Conservation (phyloP, 129 eudicot species). For the Flaveria sonorensis region DNA sequence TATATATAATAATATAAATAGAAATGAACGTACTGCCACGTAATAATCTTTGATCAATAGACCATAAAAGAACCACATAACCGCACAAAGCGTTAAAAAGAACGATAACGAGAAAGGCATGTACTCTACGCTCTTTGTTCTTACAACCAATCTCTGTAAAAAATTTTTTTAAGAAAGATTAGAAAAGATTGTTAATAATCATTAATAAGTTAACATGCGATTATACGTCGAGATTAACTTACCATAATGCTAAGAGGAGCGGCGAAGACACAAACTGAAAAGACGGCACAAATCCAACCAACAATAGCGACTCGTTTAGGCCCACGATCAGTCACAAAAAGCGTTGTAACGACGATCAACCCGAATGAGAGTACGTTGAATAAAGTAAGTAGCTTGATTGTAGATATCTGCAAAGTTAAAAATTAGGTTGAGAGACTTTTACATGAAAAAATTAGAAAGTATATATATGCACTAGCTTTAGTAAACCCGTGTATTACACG, state of each 20-base stretch:
- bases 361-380: constrained; percentile 52
- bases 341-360: constrained; percentile 41
- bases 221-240: constrained; percentile 1
- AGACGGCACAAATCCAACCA: constrained; percentile 81
- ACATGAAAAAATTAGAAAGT: neutral
- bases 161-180: neutral
- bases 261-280: constrained; percentile 71
- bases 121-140: constrained; percentile 72
- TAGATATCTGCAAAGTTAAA: constrained; percentile 40
- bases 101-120: constrained; percentile 72
- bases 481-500: no score
- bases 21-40: constrained; percentile 60
- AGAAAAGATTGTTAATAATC: neutral
- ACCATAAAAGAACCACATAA: constrained; percentile 78
- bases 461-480: no score
- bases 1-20: neutral
- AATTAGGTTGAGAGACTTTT: neutral
- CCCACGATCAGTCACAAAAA: neutral
- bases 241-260: constrained; percentile 93
- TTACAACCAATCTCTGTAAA: constrained; percentile 77
- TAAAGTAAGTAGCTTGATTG: constrained; percentile 44
- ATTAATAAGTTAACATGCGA: neutral
- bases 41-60: constrained; percentile 53
- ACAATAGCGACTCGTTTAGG: constrained; percentile 39
- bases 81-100: constrained; percentile 66